These are phyloP conservation scores for Elaeis oleifera DNA, from an alignment of 202 grass and related monocot species.

Conservation along the genomic window DNA sequence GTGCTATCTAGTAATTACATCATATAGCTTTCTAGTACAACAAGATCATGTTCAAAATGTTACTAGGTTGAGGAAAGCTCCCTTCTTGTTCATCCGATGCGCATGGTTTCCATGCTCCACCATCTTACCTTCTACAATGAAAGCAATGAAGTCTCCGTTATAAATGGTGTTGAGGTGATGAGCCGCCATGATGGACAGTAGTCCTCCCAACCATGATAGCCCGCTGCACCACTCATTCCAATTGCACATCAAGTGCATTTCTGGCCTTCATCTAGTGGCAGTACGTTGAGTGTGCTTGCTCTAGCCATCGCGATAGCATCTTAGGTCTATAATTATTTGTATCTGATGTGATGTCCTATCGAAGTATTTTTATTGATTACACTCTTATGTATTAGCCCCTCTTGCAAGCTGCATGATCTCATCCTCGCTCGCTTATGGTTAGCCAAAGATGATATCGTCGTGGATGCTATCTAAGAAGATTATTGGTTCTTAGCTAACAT, in stretches of 20 bases:
- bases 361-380: no score
- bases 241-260: constrained; percentile 84
- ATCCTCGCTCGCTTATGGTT: constrained; percentile 77
- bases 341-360: no score
- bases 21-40: neutral
- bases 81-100: constrained; percentile 89
- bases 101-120: constrained; percentile 73
- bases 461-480: constrained; percentile 84
- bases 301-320: constrained; percentile 71
- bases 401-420: constrained; percentile 68
- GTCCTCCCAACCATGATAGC: constrained; percentile 94
- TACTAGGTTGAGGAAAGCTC: constrained; percentile 77
- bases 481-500: constrained; percentile 82
- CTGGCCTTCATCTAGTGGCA: constrained; percentile 96
- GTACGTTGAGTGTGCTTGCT: constrained; percentile 75
- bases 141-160: constrained; percentile 75
- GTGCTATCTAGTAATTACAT: neutral
- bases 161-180: constrained; percentile 95
- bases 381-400: constrained; percentile 43
- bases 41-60: constrained; percentile 43
- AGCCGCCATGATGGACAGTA: constrained; percentile 73
- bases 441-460: constrained; percentile 83
- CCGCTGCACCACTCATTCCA: constrained; percentile 90
- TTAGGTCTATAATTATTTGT: no score
- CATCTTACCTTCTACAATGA: constrained; percentile 74